A percentile compares a stretch with the other conserved stretches of the same genome.
These are phyloP conservation scores for Microbotryum intermedium DNA, from an alignment of 1,284 basidiomycete species.

Conservation along the genomic window DNA sequence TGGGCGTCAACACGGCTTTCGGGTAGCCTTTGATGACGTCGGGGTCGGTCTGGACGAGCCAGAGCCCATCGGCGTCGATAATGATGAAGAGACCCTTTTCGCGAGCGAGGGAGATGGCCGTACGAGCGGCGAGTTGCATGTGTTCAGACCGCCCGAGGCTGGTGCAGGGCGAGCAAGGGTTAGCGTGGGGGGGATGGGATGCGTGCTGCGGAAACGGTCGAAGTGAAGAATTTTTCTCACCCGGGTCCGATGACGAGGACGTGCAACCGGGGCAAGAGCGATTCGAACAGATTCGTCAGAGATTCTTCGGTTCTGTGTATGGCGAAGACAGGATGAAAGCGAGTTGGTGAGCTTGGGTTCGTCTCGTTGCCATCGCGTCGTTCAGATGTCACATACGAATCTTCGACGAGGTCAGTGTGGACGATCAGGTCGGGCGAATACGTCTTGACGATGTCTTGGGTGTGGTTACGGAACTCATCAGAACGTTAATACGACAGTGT, in stretches of 20 bases:
- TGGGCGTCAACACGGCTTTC: slow-evolving; percentile 80
- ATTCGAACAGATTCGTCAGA: slow-evolving; percentile 48
- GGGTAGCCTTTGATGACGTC: slow-evolving; percentile 68
- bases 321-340: no score
- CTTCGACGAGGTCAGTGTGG: slow-evolving; percentile 64
- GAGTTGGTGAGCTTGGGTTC: slow-evolving; percentile 24
- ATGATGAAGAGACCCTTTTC: slow-evolving; percentile 73
- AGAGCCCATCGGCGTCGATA: slow-evolving; percentile 84
- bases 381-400: slow-evolving; percentile 3
- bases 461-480: slow-evolving; percentile 33
- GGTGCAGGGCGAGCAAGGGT: not conserved
- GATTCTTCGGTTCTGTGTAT: slow-evolving; percentile 10
- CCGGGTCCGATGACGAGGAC: slow-evolving; percentile 85
- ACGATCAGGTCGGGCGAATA: slow-evolving; percentile 88
- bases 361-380: slow-evolving; percentile 48
- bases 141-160: slow-evolving; percentile 70
- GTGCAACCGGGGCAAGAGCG: slow-evolving; percentile 72
- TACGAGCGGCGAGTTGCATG: slow-evolving; percentile 64
- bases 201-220: slow-evolving; percentile 3
- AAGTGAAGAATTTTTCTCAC: slow-evolving; percentile 18
- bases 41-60: slow-evolving; percentile 65
- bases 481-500: not conserved
- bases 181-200: not conserved
- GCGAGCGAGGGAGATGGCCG: slow-evolving; percentile 46
- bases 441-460: slow-evolving; percentile 71